These are phyloP conservation scores for Syncephalastrum contaminatum DNA, from an alignment of 371 early-diverging fungal genomes.

Conservation along the genomic window DNA sequence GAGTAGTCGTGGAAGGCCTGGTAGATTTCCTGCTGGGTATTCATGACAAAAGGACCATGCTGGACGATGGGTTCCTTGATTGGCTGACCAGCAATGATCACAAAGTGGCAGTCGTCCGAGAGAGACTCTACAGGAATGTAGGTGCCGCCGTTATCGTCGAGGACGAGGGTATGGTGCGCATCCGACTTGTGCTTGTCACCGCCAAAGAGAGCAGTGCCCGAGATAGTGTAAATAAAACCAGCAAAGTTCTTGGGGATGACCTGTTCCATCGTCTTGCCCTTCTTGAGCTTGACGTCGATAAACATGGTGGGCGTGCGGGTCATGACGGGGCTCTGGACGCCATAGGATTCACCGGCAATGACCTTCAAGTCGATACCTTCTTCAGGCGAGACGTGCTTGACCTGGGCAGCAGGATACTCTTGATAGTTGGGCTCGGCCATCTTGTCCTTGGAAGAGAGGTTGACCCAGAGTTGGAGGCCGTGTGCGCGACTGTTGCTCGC, in stretches of 20 bases:
- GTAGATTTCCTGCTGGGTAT: slow-evolving; percentile 50
- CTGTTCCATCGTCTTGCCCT: slow-evolving; percentile 54
- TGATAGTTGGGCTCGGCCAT: slow-evolving; percentile 77
- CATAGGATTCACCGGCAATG: slow-evolving; percentile 74
- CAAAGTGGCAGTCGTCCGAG: slow-evolving; percentile 56
- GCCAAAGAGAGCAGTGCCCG: slow-evolving; percentile 58
- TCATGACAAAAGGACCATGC: slow-evolving; percentile 68
- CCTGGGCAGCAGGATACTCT: slow-evolving; percentile 61
- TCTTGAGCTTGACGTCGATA: slow-evolving; percentile 63
- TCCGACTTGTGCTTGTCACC: slow-evolving; percentile 44
- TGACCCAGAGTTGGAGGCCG: slow-evolving; percentile 87
- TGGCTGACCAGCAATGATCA: slow-evolving; percentile 61
- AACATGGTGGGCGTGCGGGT: slow-evolving; percentile 74
- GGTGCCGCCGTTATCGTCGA: slow-evolving; percentile 47
- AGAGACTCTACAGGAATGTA: slow-evolving; percentile 43
- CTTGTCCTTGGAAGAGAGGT: slow-evolving; percentile 79
- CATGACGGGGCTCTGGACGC: slow-evolving; percentile 56
- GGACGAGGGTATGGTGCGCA: slow-evolving; percentile 54
- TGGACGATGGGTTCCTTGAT: slow-evolving; percentile 57
- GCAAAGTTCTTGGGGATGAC: slow-evolving; percentile 58
- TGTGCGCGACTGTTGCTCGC: slow-evolving; percentile 43
- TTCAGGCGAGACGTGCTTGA: slow-evolving; percentile 54
- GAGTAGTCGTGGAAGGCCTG: slow-evolving; percentile 55
- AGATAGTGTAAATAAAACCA: slow-evolving; percentile 69
- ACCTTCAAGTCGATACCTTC: slow-evolving; percentile 70